phyloP scores from a whole-genome alignment of 331 rosid genomes.

The Erythrophleum ivorense region DNA sequence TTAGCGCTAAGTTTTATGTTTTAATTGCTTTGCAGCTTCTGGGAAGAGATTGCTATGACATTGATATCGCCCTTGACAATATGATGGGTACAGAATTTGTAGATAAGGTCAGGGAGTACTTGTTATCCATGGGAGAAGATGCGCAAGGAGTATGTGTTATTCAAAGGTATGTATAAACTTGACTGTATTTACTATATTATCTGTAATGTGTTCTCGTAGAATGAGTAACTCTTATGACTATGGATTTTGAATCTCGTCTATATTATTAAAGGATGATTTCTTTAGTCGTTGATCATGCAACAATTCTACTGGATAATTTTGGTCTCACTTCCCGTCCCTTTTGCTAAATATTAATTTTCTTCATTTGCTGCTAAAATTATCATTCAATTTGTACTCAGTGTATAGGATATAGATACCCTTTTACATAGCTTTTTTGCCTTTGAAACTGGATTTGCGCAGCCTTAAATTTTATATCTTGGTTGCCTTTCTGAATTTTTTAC shows the following conservation, averaged over 20 bases:
- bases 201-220: background rate
- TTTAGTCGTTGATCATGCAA: background rate
- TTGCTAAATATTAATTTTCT: background rate
- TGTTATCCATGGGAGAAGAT: constrained; percentile 77
- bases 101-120: constrained; percentile 74
- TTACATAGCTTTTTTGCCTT: background rate
- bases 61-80: constrained; percentile 82
- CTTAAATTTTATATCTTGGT: constrained; percentile 30
- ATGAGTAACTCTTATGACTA: background rate
- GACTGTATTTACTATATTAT: background rate
- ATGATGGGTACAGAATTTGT: constrained; percentile 91
- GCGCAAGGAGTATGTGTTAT: constrained; percentile 86
- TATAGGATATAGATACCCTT: background rate
- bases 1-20: constrained; percentile 9
- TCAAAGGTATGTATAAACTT: constrained; percentile 55
- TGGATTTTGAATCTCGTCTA: background rate
- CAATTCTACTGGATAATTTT: background rate
- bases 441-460: background rate
- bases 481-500: background rate
- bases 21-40: constrained; percentile 66
- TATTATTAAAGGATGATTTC: background rate
- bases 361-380: background rate
- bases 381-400: constrained; percentile 11
- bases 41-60: constrained; percentile 88
- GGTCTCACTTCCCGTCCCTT: background rate